phyloP scores from a whole-genome alignment of 2,329 filamentous ascomycete genomes.

The Cordyceps cicadae region DNA sequence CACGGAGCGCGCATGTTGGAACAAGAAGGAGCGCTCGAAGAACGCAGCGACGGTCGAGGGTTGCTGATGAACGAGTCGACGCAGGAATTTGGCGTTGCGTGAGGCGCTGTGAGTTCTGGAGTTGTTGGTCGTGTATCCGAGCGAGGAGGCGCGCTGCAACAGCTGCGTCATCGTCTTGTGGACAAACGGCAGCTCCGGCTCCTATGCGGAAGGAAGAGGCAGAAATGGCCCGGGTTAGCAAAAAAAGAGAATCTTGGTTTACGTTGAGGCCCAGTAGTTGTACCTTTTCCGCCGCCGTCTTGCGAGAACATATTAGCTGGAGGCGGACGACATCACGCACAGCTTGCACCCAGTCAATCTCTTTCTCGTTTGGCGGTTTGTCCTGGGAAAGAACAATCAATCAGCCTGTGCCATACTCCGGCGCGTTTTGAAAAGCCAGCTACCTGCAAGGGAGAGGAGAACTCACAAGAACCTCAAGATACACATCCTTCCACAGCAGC shows the following conservation, averaged over 20 bases:
- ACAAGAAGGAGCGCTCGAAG: conserved; percentile 56
- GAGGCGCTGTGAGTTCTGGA: conserved; percentile 35
- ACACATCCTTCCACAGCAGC: conserved; percentile 54
- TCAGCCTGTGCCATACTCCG: neutral
- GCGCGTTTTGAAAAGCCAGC: no score
- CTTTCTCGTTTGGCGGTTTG: conserved; percentile 24
- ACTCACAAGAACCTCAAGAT: conserved; percentile 47
- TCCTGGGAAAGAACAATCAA: conserved; percentile 19
- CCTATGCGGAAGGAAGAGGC: conserved; percentile 20
- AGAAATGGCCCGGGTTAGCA: neutral
- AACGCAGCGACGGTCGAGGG: conserved; percentile 48
- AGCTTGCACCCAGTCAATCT: conserved; percentile 35
- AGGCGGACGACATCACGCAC: conserved; percentile 37
- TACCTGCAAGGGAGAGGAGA: no score
- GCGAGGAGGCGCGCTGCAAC: conserved; percentile 35
- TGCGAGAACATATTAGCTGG: conserved; percentile 31
- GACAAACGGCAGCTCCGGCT: conserved; percentile 40
- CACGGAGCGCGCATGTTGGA: conserved; percentile 43
- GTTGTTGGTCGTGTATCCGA: conserved; percentile 22
- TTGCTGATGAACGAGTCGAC: conserved; percentile 33
- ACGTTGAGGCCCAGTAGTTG: conserved; percentile 1
- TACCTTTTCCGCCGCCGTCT: conserved; percentile 32
- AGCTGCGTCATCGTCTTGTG: conserved; percentile 36
- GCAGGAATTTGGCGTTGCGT: conserved; percentile 38
- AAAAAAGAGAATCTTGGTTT: neutral